These are phyloP conservation scores for Auxenochlorella protothecoides DNA, from an alignment of 139 green algal species.

Conservation along the genomic window DNA sequence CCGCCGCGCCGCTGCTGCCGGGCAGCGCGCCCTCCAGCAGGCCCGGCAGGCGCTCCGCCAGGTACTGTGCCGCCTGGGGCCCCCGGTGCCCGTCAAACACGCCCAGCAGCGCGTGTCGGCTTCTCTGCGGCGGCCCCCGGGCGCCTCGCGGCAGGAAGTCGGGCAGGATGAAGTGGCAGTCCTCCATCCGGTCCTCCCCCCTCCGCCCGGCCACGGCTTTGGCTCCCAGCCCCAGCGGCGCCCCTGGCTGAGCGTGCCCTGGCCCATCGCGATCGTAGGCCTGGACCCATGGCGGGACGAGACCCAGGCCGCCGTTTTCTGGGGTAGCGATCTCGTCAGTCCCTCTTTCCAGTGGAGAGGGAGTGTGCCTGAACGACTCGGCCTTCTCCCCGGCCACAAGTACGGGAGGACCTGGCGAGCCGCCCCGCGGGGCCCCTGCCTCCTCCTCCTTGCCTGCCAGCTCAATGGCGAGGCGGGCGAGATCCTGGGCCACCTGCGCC, in stretches of 20 bases:
- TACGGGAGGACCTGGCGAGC: not conserved
- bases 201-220: constrained; percentile 30
- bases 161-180: constrained; percentile 42
- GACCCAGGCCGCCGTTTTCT: too few species aligned
- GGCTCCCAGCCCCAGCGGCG: constrained; percentile 4
- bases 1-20: not conserved
- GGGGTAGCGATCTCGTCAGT: too few species aligned
- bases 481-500: constrained; percentile 20
- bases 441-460: constrained; percentile 22
- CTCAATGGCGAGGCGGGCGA: not conserved
- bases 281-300: too few species aligned
- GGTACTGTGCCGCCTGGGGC: constrained; percentile 42
- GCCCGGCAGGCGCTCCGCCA: constrained; percentile 24
- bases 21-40: constrained; percentile 20
- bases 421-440: not conserved
- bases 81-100: constrained; percentile 84
- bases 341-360: too few species aligned
- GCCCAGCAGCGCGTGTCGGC: constrained; percentile 23
- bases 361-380: too few species aligned
- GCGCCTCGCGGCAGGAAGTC: not conserved
- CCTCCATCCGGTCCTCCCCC: constrained; percentile 66
- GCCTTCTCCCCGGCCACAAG: too few species aligned
- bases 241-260: too few species aligned
- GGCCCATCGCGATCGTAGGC: not conserved
- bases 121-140: not conserved